These are phyloP conservation scores for Pyrrhoderma lamaoense DNA, from an alignment of 1,284 basidiomycete genomes.

Conservation along the genomic window DNA sequence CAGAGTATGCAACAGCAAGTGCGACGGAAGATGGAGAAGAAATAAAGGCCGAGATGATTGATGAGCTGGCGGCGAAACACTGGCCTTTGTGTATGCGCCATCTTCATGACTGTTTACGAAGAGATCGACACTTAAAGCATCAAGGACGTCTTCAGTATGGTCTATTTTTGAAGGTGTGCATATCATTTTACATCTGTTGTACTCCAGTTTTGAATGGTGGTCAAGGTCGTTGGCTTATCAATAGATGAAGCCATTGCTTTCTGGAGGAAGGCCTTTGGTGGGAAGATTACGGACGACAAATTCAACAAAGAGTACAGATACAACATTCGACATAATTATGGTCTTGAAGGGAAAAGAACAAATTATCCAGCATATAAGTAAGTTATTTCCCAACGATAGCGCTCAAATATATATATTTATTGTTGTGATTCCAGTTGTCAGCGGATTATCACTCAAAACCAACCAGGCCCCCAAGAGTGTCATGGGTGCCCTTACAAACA, in stretches of 20 bases:
- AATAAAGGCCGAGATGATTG: conserved; percentile 91
- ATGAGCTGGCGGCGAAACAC: conserved; percentile 80
- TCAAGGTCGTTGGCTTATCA: conserved; percentile 83
- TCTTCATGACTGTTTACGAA: conserved; percentile 73
- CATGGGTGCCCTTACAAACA: conserved; percentile 97
- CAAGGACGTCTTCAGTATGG: conserved; percentile 89
- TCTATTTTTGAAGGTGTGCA: conserved; percentile 86
- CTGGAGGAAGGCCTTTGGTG: conserved; percentile 84
- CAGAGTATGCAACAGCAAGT: conserved; percentile 63
- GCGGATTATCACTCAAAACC: conserved; percentile 77
- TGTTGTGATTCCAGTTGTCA: conserved; percentile 59
- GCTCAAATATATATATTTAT: conserved; percentile 1
- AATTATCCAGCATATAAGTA: conserved; percentile 94
- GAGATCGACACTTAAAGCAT: conserved; percentile 88
- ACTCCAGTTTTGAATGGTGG: conserved; percentile 9
- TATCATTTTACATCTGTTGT: neutral
- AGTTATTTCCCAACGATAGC: conserved; percentile 18
- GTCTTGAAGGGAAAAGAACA: conserved; percentile 88
- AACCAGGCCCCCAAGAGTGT: conserved; percentile 65
- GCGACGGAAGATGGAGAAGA: conserved; percentile 49
- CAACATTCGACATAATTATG: conserved; percentile 95
- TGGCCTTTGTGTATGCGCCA: conserved; percentile 97
- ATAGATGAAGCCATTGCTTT: conserved; percentile 93
- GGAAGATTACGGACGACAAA: conserved; percentile 81
- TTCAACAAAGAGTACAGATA: conserved; percentile 99